Evolutionary conservation across 2,329 filamentous ascomycete species (phyloP).

Genomic region (Metarhizium robertsii): DNA sequence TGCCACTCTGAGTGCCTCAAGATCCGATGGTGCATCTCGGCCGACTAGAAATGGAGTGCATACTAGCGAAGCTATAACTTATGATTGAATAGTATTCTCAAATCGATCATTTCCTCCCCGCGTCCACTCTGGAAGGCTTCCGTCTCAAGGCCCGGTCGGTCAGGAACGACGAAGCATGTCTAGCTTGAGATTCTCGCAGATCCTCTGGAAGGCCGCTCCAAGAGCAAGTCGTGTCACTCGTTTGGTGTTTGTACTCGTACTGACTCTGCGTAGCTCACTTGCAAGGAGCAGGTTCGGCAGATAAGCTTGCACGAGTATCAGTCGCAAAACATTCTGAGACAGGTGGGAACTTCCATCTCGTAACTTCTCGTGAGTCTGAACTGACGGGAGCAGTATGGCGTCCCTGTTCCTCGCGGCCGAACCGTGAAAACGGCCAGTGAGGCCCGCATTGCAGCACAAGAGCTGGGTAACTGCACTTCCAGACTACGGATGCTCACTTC

Average conservation of each 20-base stretch:
- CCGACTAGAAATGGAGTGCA: too few species aligned
- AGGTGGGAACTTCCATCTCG: conserved; percentile 8
- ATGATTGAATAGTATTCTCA: too few species aligned
- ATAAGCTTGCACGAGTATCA: conserved; percentile 20
- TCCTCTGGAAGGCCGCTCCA: background rate
- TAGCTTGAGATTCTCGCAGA: background rate
- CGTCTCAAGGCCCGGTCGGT: background rate
- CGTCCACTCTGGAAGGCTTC: background rate
- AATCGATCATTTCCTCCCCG: too few species aligned
- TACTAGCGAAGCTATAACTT: too few species aligned
- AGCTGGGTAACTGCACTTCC: conserved; percentile 13
- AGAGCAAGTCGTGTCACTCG: background rate
- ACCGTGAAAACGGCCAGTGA: conserved; percentile 14
- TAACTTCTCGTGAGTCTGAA: background rate
- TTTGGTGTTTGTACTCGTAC: background rate
- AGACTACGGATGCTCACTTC: background rate
- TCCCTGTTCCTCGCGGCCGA: conserved; percentile 15
- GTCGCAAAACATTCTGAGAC: conserved; percentile 16
- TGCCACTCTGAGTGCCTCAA: too few species aligned
- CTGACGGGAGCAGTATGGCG: conserved; percentile 12
- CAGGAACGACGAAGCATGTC: background rate
- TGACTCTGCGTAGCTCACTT: background rate
- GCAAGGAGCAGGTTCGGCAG: conserved; percentile 1
- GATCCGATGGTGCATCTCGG: too few species aligned
- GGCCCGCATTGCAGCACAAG: conserved; percentile 10